Conservation (phyloP, 202 grass and related monocot species). For the Dendrocalamus latiflorus region DNA sequence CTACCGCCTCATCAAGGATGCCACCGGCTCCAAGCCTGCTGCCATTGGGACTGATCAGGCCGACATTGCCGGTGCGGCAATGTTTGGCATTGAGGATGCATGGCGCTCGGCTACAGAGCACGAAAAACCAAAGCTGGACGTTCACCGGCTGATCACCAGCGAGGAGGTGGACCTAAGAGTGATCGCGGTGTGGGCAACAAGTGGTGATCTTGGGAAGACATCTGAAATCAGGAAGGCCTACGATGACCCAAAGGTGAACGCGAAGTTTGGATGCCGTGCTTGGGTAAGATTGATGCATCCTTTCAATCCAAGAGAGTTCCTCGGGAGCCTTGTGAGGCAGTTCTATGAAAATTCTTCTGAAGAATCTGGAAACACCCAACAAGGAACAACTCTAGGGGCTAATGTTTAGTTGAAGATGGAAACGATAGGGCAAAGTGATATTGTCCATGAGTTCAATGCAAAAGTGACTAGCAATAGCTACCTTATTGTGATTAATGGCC, state of each 20-base stretch:
- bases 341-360: background rate
- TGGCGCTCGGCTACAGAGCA: no score
- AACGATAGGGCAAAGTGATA: background rate
- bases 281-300: conserved; percentile 1
- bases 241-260: background rate
- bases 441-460: background rate
- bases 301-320: background rate
- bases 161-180: background rate
- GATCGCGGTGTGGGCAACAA: background rate
- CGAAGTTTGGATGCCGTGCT: background rate
- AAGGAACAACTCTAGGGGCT: background rate
- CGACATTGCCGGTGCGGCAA: background rate
- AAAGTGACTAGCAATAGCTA: background rate
- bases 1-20: no score
- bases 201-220: background rate
- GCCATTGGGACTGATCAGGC: background rate
- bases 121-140: background rate
- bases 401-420: background rate
- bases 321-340: background rate
- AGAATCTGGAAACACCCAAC: background rate
- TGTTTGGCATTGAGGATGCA: background rate
- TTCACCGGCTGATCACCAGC: background rate
- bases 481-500: background rate
- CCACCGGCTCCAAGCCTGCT: no score
- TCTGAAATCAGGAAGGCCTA: background rate